Evolutionary conservation across 2,329 filamentous ascomycete species (phyloP).

Genomic region (Colletotrichum sp.): DNA sequence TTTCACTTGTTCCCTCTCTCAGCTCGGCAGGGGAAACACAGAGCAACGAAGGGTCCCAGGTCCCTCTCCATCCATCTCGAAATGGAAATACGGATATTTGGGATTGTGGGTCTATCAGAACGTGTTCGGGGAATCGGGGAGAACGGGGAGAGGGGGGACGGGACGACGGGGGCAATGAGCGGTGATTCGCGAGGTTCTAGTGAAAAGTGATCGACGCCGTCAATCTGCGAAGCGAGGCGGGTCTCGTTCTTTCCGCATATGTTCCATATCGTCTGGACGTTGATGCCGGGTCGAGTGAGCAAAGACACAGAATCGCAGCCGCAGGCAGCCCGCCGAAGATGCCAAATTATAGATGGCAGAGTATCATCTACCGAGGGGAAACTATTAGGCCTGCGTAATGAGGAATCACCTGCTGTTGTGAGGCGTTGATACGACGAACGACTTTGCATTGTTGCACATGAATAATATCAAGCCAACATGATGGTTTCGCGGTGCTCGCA

Average conservation of each 20-base stretch:
- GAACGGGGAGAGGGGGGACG: neutral
- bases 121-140: neutral
- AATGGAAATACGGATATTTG: neutral
- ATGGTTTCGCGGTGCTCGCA: neutral
- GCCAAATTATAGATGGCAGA: neutral
- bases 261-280: neutral
- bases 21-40: neutral
- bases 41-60: neutral
- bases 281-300: neutral
- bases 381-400: neutral
- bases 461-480: neutral
- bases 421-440: neutral
- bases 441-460: neutral
- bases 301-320: neutral
- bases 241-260: neutral
- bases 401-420: neutral
- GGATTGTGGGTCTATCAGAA: neutral
- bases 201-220: neutral
- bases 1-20: neutral
- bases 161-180: neutral
- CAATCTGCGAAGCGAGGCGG: neutral
- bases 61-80: neutral
- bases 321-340: neutral
- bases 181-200: neutral
- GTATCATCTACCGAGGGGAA: neutral